Evolutionary conservation across 768 basidiomycete species (phyloP).

Genomic region (Baorangia bicolor): DNA sequence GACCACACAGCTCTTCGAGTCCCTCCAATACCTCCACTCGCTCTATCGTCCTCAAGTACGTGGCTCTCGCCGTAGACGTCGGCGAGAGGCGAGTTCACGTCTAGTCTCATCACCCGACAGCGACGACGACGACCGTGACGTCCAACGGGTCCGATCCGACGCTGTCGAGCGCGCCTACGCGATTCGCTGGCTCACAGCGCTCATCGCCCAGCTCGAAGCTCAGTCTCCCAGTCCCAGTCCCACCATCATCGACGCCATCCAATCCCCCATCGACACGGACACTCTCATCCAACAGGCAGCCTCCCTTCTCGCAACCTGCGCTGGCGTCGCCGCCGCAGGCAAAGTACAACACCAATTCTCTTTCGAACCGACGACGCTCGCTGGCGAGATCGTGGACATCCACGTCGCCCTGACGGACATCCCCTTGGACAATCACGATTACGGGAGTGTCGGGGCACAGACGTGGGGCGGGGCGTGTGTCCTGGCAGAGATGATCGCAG

Average conservation of each 20-base stretch:
- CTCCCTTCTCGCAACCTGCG: conserved; percentile 60
- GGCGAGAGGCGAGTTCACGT: not conserved
- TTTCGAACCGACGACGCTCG: conserved; percentile 36
- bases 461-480: conserved; percentile 89
- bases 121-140: not conserved
- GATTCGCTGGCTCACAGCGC: conserved; percentile 70
- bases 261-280: conserved; percentile 27
- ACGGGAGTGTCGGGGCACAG: conserved; percentile 75
- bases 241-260: not conserved
- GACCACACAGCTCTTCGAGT: conserved; percentile 39
- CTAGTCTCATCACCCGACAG: not conserved
- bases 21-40: conserved; percentile 48
- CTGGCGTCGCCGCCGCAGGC: conserved; percentile 65
- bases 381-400: conserved; percentile 22
- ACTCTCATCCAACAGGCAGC: conserved; percentile 52
- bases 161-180: conserved; percentile 68
- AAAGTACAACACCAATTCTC: conserved; percentile 50
- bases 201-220: conserved; percentile 45
- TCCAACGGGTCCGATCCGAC: conserved; percentile 47
- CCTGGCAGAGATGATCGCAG: conserved; percentile 69
- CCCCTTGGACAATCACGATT: conserved; percentile 68
- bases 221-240: not conserved
- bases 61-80: conserved; percentile 52
- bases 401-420: conserved; percentile 60
- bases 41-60: conserved; percentile 65